Evolutionary conservation across 2,329 filamentous ascomycete genomes (phyloP), one percentile per base, ranked within the genome.

Genomic region (Exophiala xenobiotica): DNA sequence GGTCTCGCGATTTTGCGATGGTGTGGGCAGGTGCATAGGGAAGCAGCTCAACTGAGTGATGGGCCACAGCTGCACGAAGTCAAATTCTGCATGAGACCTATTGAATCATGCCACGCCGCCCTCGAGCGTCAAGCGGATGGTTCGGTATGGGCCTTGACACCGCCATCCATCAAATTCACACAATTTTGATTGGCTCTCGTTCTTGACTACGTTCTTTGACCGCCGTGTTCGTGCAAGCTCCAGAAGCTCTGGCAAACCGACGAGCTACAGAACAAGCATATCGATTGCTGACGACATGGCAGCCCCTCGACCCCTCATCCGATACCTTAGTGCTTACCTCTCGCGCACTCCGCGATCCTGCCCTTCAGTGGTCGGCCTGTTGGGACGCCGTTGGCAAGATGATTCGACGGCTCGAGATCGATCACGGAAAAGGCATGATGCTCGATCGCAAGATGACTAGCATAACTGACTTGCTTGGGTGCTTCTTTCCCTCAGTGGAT

Each of bases 301-400:
- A 41, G 31, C 31, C 44, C 23, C 27, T 33, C 35, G 29, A 49
- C 53, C 53, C 53, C 49, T 53, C 49, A 49, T 44, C 49, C 20
- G 46, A 26, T 27, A 5, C 33, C 46, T 56, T 56, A 56, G 53
- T 53, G 53, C 53, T 56, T 56, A 56, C 49, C 31, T 51, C 20
- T 22, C 41, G 41, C 38, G 20, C 47, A 42, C 23, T 38, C 35
- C 11, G 41, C 26, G 35, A 20, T n/a, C 27, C 53, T n/a, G n/a
- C n/a, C 49, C 31, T 50, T 40, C 42, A 49, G 27, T 26, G 46
- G 51, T 19, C 20, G 49, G 46, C 31, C 42, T 27, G 37, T 44
- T 53, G 37, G 44, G 49, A 56, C 41, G 12, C 40, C 24, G 53
- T 11, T 35, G 35, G 14, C 29, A 24, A 18, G 40, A 11, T 51